These are phyloP conservation scores for Metschnikowia amazonensis DNA, from an alignment of 805 yeast species.

Conservation along the genomic window DNA sequence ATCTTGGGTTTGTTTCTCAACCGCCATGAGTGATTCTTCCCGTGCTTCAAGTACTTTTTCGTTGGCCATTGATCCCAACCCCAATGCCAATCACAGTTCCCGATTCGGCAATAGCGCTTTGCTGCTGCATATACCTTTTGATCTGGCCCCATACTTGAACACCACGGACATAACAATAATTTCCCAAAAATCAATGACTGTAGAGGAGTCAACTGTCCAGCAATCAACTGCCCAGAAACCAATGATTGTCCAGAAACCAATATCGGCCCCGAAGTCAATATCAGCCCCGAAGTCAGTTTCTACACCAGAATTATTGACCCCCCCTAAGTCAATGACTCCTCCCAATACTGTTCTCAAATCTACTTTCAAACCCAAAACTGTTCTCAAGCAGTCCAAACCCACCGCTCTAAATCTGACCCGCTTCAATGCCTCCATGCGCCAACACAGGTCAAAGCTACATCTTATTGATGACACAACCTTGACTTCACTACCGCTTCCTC, in stretches of 20 bases:
- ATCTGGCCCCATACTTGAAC: not conserved
- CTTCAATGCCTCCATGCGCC: conserved; percentile 19
- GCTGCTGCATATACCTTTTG: not conserved
- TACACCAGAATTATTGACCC: too few relatives aligned
- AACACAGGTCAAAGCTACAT: conserved; percentile 38
- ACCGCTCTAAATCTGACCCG: not conserved
- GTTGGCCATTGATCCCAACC: not conserved
- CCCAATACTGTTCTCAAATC: too few relatives aligned
- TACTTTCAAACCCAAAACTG: not conserved
- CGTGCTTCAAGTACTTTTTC: not conserved
- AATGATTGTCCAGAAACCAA: too few relatives aligned
- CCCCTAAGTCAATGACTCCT: not conserved
- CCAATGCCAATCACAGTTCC: not conserved
- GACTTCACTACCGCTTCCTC: conserved; percentile 52
- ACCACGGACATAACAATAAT: not conserved
- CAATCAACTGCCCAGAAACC: too few relatives aligned
- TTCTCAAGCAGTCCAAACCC: not conserved
- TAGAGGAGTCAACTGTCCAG: too few relatives aligned
- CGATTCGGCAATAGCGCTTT: not conserved
- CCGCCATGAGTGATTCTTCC: not conserved
- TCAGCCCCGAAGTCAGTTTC: too few relatives aligned
- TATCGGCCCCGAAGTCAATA: too few relatives aligned
- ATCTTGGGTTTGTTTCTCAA: not conserved
- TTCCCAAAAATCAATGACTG: too few relatives aligned
- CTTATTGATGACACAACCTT: conserved; percentile 45